phyloP scores from a whole-genome alignment of 2,329 filamentous ascomycete genomes.

The Penicillium hesseltinei region DNA sequence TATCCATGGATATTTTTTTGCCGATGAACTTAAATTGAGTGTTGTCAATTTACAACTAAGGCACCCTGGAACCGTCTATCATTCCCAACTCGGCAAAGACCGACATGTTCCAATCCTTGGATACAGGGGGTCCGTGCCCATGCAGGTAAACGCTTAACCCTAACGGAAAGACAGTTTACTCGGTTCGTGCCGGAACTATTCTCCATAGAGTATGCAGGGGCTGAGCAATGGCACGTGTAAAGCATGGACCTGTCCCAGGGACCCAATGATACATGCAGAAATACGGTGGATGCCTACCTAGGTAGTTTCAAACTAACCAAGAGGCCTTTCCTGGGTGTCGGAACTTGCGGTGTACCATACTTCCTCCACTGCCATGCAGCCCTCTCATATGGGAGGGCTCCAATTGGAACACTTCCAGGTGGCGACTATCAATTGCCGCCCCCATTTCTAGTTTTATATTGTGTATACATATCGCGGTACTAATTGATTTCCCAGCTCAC shows the following conservation, averaged over 20 bases:
- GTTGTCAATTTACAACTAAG: background rate
- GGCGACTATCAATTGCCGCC: background rate
- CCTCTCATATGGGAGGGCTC: background rate
- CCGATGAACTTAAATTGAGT: background rate
- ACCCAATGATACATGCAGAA: background rate
- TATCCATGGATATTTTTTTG: too few relatives aligned
- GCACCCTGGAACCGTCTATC: background rate
- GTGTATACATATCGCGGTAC: background rate
- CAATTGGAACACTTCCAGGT: background rate
- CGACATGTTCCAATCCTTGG: background rate
- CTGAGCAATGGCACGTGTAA: background rate
- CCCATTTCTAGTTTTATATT: background rate
- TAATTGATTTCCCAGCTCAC: background rate
- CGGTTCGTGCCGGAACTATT: constrained; percentile 9
- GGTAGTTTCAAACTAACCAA: background rate
- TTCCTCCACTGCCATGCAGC: background rate
- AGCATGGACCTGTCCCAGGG: background rate
- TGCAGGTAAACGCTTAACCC: constrained; percentile 7
- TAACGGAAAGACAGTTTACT: background rate
- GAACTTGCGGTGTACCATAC: background rate
- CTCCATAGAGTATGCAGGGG: constrained; percentile 3
- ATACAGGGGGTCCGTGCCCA: background rate
- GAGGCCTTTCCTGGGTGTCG: background rate
- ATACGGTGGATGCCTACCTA: background rate
- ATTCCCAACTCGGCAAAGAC: background rate